Conservation (phyloP, 768 basidiomycete species). For the Mycena indigotica region DNA sequence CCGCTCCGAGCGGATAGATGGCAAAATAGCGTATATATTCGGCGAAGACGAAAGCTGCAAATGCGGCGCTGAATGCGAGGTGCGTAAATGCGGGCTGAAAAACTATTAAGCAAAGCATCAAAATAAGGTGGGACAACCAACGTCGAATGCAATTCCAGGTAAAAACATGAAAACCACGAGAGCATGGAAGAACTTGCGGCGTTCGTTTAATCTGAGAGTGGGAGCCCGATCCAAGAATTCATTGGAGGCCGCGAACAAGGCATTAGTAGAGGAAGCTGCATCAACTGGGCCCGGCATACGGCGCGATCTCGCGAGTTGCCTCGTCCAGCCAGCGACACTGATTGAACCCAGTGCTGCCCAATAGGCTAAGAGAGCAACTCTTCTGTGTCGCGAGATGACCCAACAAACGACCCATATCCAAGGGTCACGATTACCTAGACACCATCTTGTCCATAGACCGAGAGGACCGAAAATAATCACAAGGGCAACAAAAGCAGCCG, state of each 20-base stretch:
- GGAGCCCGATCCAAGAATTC: slow-evolving; percentile 69
- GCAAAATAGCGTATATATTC: slow-evolving; percentile 99
- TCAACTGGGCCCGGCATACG: slow-evolving; percentile 39
- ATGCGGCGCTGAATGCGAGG: slow-evolving; percentile 91
- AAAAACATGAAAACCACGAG: slow-evolving; percentile 96
- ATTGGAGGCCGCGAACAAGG: slow-evolving; percentile 79
- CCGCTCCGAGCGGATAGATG: slow-evolving; percentile 92
- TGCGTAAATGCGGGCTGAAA: slow-evolving; percentile 93
- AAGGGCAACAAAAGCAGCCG: slow-evolving; percentile 77
- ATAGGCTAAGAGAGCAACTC: slow-evolving; percentile 77
- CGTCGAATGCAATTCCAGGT: slow-evolving; percentile 91
- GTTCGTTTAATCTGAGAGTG: slow-evolving; percentile 84
- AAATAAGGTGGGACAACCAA: slow-evolving; percentile 36
- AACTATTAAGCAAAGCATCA: slow-evolving; percentile 17
- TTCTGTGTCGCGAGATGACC: slow-evolving; percentile 78
- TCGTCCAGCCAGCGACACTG: slow-evolving; percentile 93
- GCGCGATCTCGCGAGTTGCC: slow-evolving; percentile 81
- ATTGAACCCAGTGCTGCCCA: slow-evolving; percentile 81
- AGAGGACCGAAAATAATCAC: slow-evolving; percentile 81
- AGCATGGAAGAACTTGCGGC: slow-evolving; percentile 96
- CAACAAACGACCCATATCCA: slow-evolving; percentile 85
- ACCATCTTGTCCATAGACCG: slow-evolving; percentile 92
- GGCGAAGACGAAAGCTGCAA: slow-evolving; percentile 92
- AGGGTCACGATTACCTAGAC: slow-evolving; percentile 77
- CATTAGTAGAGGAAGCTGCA: slow-evolving; percentile 29